These are phyloP conservation scores for Pharus latifolius DNA, from an alignment of 176 grass and related monocot genomes.

Conservation along the genomic window DNA sequence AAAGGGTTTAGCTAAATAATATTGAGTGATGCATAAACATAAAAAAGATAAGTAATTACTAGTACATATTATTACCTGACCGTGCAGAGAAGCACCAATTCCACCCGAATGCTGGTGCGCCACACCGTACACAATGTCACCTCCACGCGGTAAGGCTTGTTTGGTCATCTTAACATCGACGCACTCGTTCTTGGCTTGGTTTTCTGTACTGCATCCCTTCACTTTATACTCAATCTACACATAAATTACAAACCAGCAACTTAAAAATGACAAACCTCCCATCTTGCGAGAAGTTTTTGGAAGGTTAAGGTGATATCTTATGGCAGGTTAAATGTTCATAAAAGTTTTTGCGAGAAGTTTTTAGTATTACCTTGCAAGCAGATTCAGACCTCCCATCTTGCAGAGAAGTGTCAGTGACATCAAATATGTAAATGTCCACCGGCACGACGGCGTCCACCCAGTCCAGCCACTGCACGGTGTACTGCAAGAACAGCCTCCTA, in stretches of 20 bases:
- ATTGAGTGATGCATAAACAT: not conserved
- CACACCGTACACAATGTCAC: constrained; percentile 64
- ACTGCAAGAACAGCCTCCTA: constrained; percentile 56
- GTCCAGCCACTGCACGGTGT: constrained; percentile 60
- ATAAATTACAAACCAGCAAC: not conserved
- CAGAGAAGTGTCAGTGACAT: constrained; percentile 36
- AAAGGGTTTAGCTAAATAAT: not conserved
- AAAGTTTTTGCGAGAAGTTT: too few relatives aligned
- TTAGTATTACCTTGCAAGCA: constrained; percentile 49
- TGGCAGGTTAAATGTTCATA: too few relatives aligned
- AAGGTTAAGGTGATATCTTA: too few relatives aligned
- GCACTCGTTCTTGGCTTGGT: constrained; percentile 33
- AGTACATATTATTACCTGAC: constrained; percentile 31
- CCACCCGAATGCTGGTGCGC: constrained; percentile 82
- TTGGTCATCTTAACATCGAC: constrained; percentile 28
- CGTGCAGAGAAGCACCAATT: constrained; percentile 37
- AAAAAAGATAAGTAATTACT: not conserved
- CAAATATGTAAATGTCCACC: constrained; percentile 79
- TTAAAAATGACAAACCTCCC: not conserved
- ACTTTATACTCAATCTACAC: constrained; percentile 79
- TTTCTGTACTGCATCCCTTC: constrained; percentile 38
- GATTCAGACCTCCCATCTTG: not conserved
- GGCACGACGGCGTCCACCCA: constrained; percentile 47
- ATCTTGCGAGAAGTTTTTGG: not conserved
- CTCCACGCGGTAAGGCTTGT: constrained; percentile 48